Percentiles rank a stretch among this genome's conserved stretches.
Evolutionary conservation across 2,329 filamentous ascomycete species (phyloP).

Genomic region (Hymenoscyphus albidus): DNA sequence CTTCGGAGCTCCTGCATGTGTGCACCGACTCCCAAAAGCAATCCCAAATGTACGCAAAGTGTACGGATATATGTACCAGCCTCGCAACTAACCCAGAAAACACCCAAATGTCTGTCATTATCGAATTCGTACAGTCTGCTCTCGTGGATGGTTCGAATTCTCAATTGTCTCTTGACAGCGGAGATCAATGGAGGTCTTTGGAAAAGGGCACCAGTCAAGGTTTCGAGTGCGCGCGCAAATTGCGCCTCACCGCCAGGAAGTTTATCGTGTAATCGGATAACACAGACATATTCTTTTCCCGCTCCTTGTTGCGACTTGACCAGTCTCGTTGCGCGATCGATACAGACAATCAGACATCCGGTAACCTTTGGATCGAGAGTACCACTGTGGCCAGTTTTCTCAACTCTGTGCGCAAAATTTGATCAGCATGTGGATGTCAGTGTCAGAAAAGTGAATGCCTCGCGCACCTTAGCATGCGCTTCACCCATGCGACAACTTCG

Average conservation of each 20-base stretch:
- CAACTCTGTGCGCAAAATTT: constrained; percentile 53
- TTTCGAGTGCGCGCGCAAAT: constrained; percentile 90
- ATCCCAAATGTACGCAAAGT: constrained; percentile 87
- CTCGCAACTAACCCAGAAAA: constrained; percentile 99
- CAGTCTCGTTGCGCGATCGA: constrained; percentile 93
- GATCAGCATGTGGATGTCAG: constrained; percentile 20
- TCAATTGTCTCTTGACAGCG: constrained; percentile 96
- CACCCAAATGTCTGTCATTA: constrained; percentile 93
- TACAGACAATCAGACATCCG: constrained; percentile 88
- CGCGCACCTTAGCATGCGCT: constrained; percentile 83
- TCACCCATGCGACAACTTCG: constrained; percentile 99
- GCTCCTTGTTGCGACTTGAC: constrained; percentile 99
- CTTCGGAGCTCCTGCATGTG: constrained; percentile 98
- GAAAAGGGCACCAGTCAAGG: constrained; percentile 93
- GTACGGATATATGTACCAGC: constrained; percentile 98
- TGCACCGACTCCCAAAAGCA: constrained; percentile 74
- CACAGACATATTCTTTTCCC: constrained; percentile 97
- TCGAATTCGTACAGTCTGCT: constrained; percentile 97
- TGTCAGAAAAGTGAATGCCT: background rate
- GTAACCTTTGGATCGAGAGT: constrained; percentile 98
- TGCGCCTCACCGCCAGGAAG: constrained; percentile 89
- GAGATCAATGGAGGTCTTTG: constrained; percentile 96
- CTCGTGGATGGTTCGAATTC: constrained; percentile 97
- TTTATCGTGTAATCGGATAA: constrained; percentile 93
- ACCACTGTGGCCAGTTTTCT: constrained; percentile 97